phyloP scores from a whole-genome alignment of 352 stramenopile species.

The Pythium brachiatum region DNA sequence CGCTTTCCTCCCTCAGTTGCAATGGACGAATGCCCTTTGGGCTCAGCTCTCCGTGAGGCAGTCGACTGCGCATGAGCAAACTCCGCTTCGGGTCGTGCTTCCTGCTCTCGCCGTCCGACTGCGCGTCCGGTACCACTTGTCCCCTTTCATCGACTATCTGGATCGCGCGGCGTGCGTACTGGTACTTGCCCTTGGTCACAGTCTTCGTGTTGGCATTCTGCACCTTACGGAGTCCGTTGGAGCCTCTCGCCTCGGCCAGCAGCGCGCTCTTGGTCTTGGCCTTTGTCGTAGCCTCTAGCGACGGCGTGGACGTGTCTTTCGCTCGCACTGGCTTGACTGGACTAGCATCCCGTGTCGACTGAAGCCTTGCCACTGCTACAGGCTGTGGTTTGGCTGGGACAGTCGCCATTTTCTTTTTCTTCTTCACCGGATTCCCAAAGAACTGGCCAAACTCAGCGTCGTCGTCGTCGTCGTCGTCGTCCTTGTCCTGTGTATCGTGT shows the following conservation, averaged over 20 bases:
- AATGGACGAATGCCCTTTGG: constrained; percentile 1
- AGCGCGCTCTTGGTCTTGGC: not conserved
- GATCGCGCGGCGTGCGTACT: constrained; percentile 18
- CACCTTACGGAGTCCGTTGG: constrained; percentile 23
- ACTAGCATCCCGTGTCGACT: not conserved
- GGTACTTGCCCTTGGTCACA: constrained; percentile 22
- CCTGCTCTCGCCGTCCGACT: not conserved
- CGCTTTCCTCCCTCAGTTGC: constrained; percentile 1
- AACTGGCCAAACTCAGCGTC: constrained; percentile 22
- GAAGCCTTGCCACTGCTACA: not conserved
- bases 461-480: constrained; percentile 7
- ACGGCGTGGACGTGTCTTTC: not conserved
- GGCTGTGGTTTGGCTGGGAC: not conserved
- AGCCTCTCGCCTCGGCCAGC: constrained; percentile 4
- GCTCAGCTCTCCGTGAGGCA: constrained; percentile 5
- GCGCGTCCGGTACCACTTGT: not conserved
- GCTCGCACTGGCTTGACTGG: not conserved
- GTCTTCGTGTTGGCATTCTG: constrained; percentile 21
- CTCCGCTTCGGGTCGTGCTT: constrained; percentile 13
- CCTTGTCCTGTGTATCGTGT: no score
- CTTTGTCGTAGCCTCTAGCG: not conserved
- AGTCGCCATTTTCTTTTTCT: not conserved
- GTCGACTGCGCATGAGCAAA: constrained; percentile 9
- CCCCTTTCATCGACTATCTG: constrained; percentile 15
- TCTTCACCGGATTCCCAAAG: constrained; percentile 9